Conservation (phyloP, 352 stramenopile genomes). For the Phytopythium cucurbitacearum region DNA sequence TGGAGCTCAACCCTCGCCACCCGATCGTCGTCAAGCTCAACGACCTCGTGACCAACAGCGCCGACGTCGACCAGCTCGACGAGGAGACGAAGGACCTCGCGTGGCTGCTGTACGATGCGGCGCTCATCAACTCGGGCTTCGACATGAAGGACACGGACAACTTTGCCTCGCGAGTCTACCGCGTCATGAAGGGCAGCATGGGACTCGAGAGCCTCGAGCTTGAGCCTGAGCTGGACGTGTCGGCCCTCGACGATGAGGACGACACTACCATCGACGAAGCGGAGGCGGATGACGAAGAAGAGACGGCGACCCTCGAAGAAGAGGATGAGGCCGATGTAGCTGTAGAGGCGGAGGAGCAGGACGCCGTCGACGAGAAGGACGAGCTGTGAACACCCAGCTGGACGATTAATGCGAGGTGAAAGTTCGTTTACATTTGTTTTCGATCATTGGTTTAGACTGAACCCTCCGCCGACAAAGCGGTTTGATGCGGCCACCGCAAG, state of each 20-base stretch:
- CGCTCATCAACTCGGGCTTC: conserved; percentile 97
- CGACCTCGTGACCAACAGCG: conserved; percentile 49
- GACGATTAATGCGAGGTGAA: no score
- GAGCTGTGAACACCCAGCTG: conserved; percentile 22
- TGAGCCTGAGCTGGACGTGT: conserved; percentile 94
- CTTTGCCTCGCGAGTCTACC: conserved; percentile 92
- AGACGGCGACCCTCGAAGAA: conserved; percentile 24
- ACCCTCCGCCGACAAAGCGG: conserved; percentile 90
- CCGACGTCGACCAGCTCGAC: conserved; percentile 47
- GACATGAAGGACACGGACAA: conserved; percentile 91
- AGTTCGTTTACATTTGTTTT: conserved; percentile 1
- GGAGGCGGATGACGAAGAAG: conserved; percentile 31
- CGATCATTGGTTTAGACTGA: conserved; percentile 88
- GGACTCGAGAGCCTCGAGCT: conserved; percentile 89
- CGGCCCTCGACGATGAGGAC: conserved; percentile 52
- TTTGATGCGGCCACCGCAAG: conserved; percentile 82
- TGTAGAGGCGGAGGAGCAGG: not conserved
- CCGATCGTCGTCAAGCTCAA: conserved; percentile 97
- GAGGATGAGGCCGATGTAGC: conserved; percentile 4
- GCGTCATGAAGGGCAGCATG: conserved; percentile 93
- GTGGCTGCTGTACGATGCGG: conserved; percentile 97
- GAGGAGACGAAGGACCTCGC: conserved; percentile 92
- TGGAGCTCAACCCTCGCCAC: conserved; percentile 99
- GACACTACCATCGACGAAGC: conserved; percentile 49
- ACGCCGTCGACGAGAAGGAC: conserved; percentile 17